Evolutionary conservation across 208 protist genomes (phyloP), one percentile per base, ranked within the genome.

Genomic region (Leishmania aethiopica): DNA sequence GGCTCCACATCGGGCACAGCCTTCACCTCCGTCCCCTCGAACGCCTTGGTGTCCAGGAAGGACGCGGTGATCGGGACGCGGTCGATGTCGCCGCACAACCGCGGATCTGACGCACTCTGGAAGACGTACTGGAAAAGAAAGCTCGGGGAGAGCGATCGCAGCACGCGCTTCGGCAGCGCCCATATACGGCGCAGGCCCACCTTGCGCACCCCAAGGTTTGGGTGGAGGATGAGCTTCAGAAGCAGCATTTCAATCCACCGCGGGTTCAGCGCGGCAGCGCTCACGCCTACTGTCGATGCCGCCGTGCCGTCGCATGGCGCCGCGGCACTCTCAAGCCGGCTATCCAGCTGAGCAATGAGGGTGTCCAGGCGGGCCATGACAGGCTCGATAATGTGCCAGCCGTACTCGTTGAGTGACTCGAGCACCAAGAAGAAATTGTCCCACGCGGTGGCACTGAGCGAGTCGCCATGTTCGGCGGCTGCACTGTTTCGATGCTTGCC

Each of bases 371-470:
- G 92, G 25, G 82, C 80, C 82, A 98, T 88, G 15, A 87, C 89
- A 2, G 93, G 93, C 64, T 89, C 79, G 86, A 97, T 88, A 49
- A 96, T 95, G 85, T 98, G 95, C 87, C 93, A 83, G 51, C 93
- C 93, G 77, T 91, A 98, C 80, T 98, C 92, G 73, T 92, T 94
- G 66, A 95, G 84, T 13, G 91, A 87, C 84, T 98, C 93, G 19
- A 97, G 82, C 32, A 98, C 84, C 40, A 95, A 84, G 66, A 98
- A 97, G 75, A 95, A 98, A 59, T 86, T 79, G 17, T 87, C 86
- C 93, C 95, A 98, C 73, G 84, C 62, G 28, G 47, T 70, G 1
- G 76, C 70, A 35, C 81, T 92, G 67, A 57, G 35, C 4, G 70
- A 45, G 2, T 85, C 75, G 15, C 49, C 60, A 28, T n/a, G 19